These are phyloP conservation scores for Hanseniaspora thailandica DNA, from an alignment of 805 yeast species.

Conservation along the genomic window DNA sequence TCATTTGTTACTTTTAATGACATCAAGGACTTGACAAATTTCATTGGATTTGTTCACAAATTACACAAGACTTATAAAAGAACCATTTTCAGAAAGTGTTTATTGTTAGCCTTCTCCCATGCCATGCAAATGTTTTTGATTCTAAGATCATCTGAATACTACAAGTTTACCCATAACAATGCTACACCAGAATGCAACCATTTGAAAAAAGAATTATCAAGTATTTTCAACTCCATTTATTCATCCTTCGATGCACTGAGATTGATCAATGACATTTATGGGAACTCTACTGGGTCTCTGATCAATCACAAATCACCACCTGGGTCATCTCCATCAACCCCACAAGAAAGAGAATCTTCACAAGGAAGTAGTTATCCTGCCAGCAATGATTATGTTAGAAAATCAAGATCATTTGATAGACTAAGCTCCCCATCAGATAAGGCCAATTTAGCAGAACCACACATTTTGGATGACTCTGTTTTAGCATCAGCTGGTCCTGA, in stretches of 20 bases:
- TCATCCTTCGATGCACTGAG: constrained; percentile 12
- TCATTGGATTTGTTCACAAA: constrained; percentile 32
- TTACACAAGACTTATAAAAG: constrained; percentile 32
- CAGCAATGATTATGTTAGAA: neutral
- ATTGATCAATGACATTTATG: constrained; percentile 12
- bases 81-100: constrained; percentile 36
- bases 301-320: neutral
- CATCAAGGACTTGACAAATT: constrained; percentile 26
- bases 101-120: constrained; percentile 37
- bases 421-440: neutral
- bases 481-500: neutral
- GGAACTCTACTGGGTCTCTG: constrained; percentile 1
- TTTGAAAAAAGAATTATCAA: constrained; percentile 12
- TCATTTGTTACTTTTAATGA: constrained; percentile 35
- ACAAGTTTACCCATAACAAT: constrained; percentile 20
- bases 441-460: neutral
- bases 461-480: neutral
- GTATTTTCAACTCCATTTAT: constrained; percentile 2
- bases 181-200: neutral
- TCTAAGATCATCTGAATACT: constrained; percentile 38
- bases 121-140: constrained; percentile 40
- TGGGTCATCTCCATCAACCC: neutral
- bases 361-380: neutral
- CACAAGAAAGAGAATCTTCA: neutral
- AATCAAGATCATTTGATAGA: neutral